phyloP scores from a whole-genome alignment of 306 rosid species.

The Erythrophleum fordii region DNA sequence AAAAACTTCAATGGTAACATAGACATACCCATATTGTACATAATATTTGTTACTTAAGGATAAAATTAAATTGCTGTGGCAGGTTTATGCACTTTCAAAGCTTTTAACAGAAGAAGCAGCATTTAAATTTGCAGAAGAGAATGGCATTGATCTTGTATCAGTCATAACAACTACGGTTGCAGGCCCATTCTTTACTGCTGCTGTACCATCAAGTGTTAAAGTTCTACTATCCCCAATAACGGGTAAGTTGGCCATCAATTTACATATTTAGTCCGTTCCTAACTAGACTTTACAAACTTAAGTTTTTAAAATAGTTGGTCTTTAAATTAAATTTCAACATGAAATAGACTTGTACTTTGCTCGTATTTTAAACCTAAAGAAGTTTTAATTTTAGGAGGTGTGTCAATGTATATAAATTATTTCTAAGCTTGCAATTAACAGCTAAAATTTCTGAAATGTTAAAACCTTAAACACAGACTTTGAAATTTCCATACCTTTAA shows the following conservation, averaged over 20 bases:
- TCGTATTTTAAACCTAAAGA: neutral
- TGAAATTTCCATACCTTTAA: neutral
- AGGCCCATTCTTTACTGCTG: constrained; percentile 58
- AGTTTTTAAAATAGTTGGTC: no score
- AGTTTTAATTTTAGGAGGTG: neutral
- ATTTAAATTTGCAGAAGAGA: constrained; percentile 57
- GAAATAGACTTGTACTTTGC: no score
- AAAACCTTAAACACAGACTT: neutral
- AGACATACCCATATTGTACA: no score
- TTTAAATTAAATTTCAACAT: no score
- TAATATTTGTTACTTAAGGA: neutral
- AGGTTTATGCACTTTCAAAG: constrained; percentile 64
- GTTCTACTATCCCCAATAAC: constrained; percentile 61
- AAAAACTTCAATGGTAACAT: no score
- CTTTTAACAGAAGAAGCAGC: constrained; percentile 65
- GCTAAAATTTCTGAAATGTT: neutral
- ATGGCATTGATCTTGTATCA: constrained; percentile 60
- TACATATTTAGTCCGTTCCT: neutral
- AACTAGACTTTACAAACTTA: no score
- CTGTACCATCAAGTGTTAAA: constrained; percentile 58
- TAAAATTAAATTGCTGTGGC: neutral
- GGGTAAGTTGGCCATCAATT: constrained; percentile 33
- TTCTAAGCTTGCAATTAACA: neutral
- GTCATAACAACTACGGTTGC: constrained; percentile 60
- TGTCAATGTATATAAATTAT: neutral